phyloP scores from a whole-genome alignment of 2,329 filamentous ascomycete species.

The Aspergillus chevalieri region DNA sequence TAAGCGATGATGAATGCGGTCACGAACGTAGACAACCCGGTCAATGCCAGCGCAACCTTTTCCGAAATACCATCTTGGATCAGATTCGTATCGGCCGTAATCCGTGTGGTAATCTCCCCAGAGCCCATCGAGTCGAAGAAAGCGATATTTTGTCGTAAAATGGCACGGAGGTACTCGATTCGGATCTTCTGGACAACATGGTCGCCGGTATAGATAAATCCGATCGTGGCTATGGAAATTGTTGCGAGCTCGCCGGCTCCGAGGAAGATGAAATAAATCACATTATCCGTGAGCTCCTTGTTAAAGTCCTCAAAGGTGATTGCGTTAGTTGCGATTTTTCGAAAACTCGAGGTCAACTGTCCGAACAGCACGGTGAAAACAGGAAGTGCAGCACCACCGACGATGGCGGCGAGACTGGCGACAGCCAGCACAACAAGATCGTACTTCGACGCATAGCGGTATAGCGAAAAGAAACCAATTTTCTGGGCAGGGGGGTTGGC shows the following conservation, averaged over 20 bases:
- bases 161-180: conserved; percentile 71
- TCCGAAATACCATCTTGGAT: conserved; percentile 89
- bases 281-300: conserved; percentile 52
- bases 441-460: conserved; percentile 58
- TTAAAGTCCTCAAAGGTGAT: conserved; percentile 52
- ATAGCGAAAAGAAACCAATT: conserved; percentile 56
- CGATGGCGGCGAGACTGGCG: conserved; percentile 57
- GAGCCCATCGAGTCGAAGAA: conserved; percentile 87
- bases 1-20: conserved; percentile 85
- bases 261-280: conserved; percentile 78
- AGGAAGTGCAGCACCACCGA: conserved; percentile 65
- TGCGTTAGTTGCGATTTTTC: conserved; percentile 51
- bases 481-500: conserved; percentile 53
- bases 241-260: conserved; percentile 69
- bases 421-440: conserved; percentile 57
- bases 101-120: conserved; percentile 84
- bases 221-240: conserved; percentile 70
- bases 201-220: conserved; percentile 80
- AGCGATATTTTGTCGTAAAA: conserved; percentile 77
- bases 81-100: conserved; percentile 83
- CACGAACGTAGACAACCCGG: conserved; percentile 70
- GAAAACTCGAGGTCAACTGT: conserved; percentile 64
- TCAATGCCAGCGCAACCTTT: conserved; percentile 71
- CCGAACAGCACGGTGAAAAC: conserved; percentile 75
- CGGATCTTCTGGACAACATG: conserved; percentile 70